These are phyloP conservation scores for Oropetium thomaeum DNA, from an alignment of 176 grass and related monocot genomes.

Conservation along the genomic window DNA sequence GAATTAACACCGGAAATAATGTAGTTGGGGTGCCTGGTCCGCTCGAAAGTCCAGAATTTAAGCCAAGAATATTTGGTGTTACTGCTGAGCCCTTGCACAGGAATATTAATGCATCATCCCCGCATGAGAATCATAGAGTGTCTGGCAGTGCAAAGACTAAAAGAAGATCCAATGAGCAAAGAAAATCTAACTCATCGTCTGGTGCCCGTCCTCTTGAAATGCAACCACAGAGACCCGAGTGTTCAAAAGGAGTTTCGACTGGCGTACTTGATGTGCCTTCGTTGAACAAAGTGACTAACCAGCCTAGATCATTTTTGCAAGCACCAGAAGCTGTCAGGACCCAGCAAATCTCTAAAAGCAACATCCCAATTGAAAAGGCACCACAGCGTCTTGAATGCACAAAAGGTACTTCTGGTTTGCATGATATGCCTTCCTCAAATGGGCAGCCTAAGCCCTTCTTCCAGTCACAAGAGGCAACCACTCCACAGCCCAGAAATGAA, in stretches of 20 bases:
- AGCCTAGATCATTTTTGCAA: conserved; percentile 52
- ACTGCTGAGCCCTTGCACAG: conserved; percentile 37
- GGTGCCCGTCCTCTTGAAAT: conserved; percentile 31
- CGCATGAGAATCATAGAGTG: conserved; percentile 41
- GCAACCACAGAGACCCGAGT: conserved; percentile 32
- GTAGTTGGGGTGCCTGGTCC: conserved; percentile 52
- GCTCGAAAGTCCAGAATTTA: conserved; percentile 49
- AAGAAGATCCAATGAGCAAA: conserved; percentile 39
- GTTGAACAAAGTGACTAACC: conserved; percentile 38
- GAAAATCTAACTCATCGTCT: conserved; percentile 44
- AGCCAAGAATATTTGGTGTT: conserved; percentile 53
- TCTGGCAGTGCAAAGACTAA: conserved; percentile 41
- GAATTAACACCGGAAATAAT: conserved; percentile 22
- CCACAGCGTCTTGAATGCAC: conserved; percentile 32
- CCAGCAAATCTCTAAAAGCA: conserved; percentile 37
- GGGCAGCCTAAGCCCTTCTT: conserved; percentile 51
- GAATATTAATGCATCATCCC: conserved; percentile 32
- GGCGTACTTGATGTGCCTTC: conserved; percentile 24
- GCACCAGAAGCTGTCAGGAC: conserved; percentile 30
- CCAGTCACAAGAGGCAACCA: conserved; percentile 51
- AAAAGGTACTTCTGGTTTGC: conserved; percentile 40
- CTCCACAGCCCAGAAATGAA: conserved; percentile 48
- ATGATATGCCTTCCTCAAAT: conserved; percentile 28
- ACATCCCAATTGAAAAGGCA: conserved; percentile 28
- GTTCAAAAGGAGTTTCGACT: conserved; percentile 37